These are phyloP conservation scores for Dothiorella sarmentorum DNA, from an alignment of 2,329 filamentous ascomycete genomes.

Conservation along the genomic window DNA sequence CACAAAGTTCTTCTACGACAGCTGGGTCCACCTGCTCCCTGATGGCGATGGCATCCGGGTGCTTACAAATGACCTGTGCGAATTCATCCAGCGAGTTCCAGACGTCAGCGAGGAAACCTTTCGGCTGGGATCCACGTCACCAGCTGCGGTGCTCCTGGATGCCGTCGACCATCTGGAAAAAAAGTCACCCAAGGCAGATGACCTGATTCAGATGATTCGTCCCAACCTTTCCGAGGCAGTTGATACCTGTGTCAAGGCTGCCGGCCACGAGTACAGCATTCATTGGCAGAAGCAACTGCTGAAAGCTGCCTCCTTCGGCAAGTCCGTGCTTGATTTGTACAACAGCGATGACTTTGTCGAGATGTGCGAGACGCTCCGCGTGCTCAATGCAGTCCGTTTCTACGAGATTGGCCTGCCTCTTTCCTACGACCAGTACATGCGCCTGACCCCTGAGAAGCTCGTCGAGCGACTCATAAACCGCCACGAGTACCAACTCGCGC, in stretches of 20 bases:
- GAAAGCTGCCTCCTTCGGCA: constrained; percentile 96
- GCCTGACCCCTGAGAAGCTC: constrained; percentile 84
- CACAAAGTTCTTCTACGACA: constrained; percentile 82
- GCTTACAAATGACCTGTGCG: constrained; percentile 90
- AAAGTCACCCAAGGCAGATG: constrained; percentile 94
- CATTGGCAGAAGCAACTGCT: constrained; percentile 94
- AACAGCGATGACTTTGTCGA: constrained; percentile 99
- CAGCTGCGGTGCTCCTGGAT: constrained; percentile 89
- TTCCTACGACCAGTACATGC: constrained; percentile 90
- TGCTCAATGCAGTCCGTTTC: constrained; percentile 87
- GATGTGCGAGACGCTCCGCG: constrained; percentile 90
- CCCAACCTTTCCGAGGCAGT: constrained; percentile 87
- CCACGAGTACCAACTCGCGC: constrained; percentile 84
- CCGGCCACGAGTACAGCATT: constrained; percentile 83
- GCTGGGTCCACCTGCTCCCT: constrained; percentile 81
- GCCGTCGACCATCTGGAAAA: constrained; percentile 87
- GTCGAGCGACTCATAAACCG: constrained; percentile 81
- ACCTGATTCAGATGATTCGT: constrained; percentile 93
- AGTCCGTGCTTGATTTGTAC: constrained; percentile 94
- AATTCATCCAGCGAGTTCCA: constrained; percentile 93
- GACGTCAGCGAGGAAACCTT: constrained; percentile 86
- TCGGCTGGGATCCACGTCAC: constrained; percentile 78
- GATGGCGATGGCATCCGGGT: constrained; percentile 88
- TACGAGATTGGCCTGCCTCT: constrained; percentile 88
- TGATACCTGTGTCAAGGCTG: constrained; percentile 87